Base-by-base conservation (phyloP, 495 filamentous ascomycete genomes). In the Aspergillus sclerotiicarbonarius region DNA sequence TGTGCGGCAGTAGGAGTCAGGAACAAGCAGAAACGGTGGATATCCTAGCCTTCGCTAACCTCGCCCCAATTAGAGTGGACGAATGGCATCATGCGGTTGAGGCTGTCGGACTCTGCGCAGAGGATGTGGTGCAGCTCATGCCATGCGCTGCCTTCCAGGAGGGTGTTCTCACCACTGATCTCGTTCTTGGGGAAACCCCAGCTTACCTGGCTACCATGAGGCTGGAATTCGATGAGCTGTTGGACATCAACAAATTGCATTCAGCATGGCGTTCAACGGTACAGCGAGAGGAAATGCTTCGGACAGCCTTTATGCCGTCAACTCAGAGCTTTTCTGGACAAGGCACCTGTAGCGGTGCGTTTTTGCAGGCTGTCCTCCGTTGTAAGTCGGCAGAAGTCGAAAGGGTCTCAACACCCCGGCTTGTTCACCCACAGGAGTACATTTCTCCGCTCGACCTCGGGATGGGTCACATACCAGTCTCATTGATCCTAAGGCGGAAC, bases 131-230 rank as follows among this genome's bases (percentile, higher is more conserved):
- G 9, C 51, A 43, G 15, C 19, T 47, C 31, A 32, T 55, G 53
- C 53, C 53, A 10, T 55, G 53, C 30, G 30, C 53, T 31, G 18
- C 53, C 12, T 55, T 55, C 12, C 53, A 55, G 32, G 39, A 55
- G 15, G 53, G 53, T 8, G 43, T 55, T 13, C 53, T 55, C 35
- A 44, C 53, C 21, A 25, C 25, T 5, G 43, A 47, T 16, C 1
- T 19, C 15, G 41, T 20, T 8, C 10, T 46, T 31, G 41, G 53
- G 16, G 43, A 37, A 31, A 15, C 25, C 9, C 16, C 43, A 8
- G 18, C 33, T 16, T 55, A 55, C 25, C 43, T 29, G 20, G 53
- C 39, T 8, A 32, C 20, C 12, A 21, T 55, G 19, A 16, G 43
- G 4, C 2, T 55, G 20, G 43, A 21, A 16, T 12, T 46, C 2